Percentiles rank a stretch among this genome's conserved stretches.
phyloP scores from a whole-genome alignment of 2,329 filamentous ascomycete species.

The Lasiodiplodia sp. region DNA sequence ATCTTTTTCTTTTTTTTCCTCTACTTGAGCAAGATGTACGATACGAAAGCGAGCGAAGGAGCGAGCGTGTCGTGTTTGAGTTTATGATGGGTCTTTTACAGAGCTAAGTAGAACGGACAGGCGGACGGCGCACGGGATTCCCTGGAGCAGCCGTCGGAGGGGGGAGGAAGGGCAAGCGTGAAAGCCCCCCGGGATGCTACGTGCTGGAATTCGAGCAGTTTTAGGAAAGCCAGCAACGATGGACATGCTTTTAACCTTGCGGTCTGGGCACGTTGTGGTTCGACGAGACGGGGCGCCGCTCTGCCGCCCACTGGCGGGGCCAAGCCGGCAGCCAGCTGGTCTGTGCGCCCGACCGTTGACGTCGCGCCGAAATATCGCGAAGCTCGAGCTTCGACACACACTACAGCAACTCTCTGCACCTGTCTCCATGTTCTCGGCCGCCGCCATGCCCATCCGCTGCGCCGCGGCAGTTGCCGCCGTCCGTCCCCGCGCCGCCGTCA shows the following conservation, averaged over 20 bases:
- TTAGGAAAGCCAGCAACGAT: constrained; percentile 23
- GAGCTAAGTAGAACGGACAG: constrained; percentile 3
- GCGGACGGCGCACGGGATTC: background rate
- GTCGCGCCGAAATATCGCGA: constrained; percentile 27
- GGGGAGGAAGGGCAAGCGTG: background rate
- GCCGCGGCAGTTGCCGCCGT: constrained; percentile 20
- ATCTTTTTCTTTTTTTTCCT: constrained; percentile 21
- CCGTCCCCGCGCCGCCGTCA: constrained; percentile 18
- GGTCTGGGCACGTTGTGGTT: constrained; percentile 11
- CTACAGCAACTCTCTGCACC: background rate
- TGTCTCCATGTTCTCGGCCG: constrained; percentile 18
- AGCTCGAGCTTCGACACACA: constrained; percentile 19
- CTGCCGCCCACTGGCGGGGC: constrained; percentile 1
- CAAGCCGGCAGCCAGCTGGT: constrained; percentile 22
- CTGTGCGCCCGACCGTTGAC: constrained; percentile 23
- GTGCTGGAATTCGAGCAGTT: constrained; percentile 4
- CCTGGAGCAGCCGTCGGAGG: background rate
- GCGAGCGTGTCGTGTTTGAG: constrained; percentile 11
- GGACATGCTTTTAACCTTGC: constrained; percentile 17
- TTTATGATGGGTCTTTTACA: constrained; percentile 16
- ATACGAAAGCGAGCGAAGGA: constrained; percentile 23
- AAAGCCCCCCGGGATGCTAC: too few species aligned
- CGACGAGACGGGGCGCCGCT: constrained; percentile 2
- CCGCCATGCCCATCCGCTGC: constrained; percentile 26
- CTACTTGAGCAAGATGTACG: constrained; percentile 21